These are phyloP conservation scores for Fusarium burgessii DNA, from an alignment of 2,329 filamentous ascomycete species.

Conservation along the genomic window DNA sequence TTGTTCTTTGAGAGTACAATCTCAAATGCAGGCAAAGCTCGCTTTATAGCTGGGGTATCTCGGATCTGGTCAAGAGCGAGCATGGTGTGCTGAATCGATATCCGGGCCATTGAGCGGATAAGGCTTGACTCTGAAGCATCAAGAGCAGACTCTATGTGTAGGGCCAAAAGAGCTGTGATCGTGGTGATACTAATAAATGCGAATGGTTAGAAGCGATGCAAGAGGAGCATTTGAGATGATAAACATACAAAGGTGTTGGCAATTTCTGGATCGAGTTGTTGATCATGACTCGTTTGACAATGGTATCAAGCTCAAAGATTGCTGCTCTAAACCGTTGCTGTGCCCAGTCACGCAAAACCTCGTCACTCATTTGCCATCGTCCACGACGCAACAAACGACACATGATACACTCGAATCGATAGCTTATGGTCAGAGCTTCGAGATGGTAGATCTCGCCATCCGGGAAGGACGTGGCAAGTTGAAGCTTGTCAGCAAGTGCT, in stretches of 20 bases:
- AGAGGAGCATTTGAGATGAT: rapidly evolving
- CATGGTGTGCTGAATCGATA: constrained; percentile 15
- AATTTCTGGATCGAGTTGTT: background rate
- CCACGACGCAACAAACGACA: constrained; percentile 24
- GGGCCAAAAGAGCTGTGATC: background rate
- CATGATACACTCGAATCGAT: constrained; percentile 33
- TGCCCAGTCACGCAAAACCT: constrained; percentile 10
- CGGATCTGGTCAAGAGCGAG: constrained; percentile 1
- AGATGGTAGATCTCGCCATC: background rate
- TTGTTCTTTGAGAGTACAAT: constrained; percentile 18
- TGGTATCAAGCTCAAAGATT: constrained; percentile 21
- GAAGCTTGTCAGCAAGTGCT: background rate
- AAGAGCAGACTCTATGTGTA: constrained; percentile 12
- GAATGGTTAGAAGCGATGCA: rapidly evolving
- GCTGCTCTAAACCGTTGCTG: constrained; percentile 22
- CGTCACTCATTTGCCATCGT: background rate
- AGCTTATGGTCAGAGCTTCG: constrained; percentile 17
- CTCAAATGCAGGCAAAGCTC: constrained; percentile 14
- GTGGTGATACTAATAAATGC: background rate
- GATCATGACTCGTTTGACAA: constrained; percentile 17
- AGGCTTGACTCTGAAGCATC: background rate
- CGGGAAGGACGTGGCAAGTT: rapidly evolving
- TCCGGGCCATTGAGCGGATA: constrained; percentile 6
- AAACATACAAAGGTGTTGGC: constrained; percentile 22
- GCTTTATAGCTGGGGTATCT: constrained; percentile 7